These are phyloP conservation scores for Nitzschia sp. DNA, from an alignment of 108 stramenopile genomes.

Conservation along the genomic window DNA sequence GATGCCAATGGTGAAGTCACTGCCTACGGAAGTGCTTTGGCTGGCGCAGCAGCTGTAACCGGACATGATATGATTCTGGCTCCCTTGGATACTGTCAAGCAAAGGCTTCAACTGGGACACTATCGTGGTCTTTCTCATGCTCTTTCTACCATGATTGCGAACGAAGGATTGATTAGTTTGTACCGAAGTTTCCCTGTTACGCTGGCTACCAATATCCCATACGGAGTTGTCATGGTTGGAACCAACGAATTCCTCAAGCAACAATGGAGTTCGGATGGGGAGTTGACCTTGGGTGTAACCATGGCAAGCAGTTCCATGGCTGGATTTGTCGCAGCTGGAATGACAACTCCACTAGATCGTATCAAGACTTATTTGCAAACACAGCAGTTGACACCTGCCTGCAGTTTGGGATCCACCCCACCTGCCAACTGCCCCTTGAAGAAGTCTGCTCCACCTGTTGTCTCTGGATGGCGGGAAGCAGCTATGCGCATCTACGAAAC, in stretches of 20 bases:
- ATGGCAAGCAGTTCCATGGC: constrained; percentile 83
- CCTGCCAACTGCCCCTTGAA: constrained; percentile 22
- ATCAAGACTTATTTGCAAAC: constrained; percentile 93
- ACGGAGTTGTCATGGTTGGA: constrained; percentile 94
- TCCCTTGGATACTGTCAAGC: constrained; percentile 98
- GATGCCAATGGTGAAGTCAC: constrained; percentile 28
- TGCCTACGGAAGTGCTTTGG: constrained; percentile 55
- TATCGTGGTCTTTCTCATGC: constrained; percentile 75
- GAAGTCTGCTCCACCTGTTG: constrained; percentile 37
- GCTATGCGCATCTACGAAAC: constrained; percentile 74
- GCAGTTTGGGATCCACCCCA: constrained; percentile 13
- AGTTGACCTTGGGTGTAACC: constrained; percentile 32
- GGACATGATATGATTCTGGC: constrained; percentile 95
- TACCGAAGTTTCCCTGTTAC: constrained; percentile 92
- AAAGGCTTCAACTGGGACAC: constrained; percentile 97
- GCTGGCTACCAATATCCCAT: constrained; percentile 94
- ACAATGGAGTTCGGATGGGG: constrained; percentile 33
- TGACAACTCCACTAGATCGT: constrained; percentile 95
- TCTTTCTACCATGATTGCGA: constrained; percentile 35
- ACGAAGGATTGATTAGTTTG: constrained; percentile 80
- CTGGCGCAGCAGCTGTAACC: constrained; percentile 87
- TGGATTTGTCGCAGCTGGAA: constrained; percentile 84
- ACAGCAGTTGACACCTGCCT: constrained; percentile 51
- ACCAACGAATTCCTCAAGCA: constrained; percentile 86
- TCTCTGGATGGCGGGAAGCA: constrained; percentile 61